Conservation (phyloP, 192 early-diverging fungal genomes). For the Chytriomyces sp. region DNA sequence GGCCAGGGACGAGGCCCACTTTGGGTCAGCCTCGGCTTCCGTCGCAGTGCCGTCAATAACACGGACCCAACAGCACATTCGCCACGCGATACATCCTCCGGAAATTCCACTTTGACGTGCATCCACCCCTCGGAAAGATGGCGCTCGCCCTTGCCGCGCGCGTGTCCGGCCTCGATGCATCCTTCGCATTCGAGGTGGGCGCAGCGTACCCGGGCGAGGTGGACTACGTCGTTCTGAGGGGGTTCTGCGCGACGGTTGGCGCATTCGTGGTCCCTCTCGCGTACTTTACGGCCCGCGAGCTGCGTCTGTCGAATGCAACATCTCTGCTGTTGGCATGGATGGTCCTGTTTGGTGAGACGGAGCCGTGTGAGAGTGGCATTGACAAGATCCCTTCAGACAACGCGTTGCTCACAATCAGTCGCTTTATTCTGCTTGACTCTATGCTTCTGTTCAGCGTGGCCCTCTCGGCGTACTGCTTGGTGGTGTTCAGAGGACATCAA, state of each 20-base stretch:
- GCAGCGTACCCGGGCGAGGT: slow-evolving; percentile 86
- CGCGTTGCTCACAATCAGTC: slow-evolving; percentile 80
- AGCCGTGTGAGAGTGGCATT: too few relatives aligned
- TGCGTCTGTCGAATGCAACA: slow-evolving; percentile 77
- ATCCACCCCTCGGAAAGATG: slow-evolving; percentile 92
- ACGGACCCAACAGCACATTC: too few relatives aligned
- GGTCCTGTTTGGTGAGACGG: slow-evolving; percentile 85
- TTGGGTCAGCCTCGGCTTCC: too few relatives aligned
- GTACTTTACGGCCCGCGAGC: slow-evolving; percentile 82
- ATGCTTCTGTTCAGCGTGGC: slow-evolving; percentile 90
- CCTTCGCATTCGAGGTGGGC: slow-evolving; percentile 91
- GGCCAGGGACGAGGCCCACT: too few relatives aligned
- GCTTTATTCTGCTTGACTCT: slow-evolving; percentile 89
- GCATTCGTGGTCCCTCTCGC: slow-evolving; percentile 72
- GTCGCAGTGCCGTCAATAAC: too few relatives aligned
- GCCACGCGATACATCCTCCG: slow-evolving; percentile 84
- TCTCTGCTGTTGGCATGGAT: slow-evolving; percentile 72
- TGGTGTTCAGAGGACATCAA: slow-evolving; percentile 74
- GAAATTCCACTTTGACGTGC: slow-evolving; percentile 93
- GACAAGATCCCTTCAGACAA: slow-evolving; percentile 75
- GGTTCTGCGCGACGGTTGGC: slow-evolving; percentile 77
- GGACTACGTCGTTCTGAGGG: slow-evolving; percentile 81
- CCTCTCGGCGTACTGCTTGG: slow-evolving; percentile 76
- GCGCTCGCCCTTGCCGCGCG: slow-evolving; percentile 80
- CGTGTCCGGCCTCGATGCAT: slow-evolving; percentile 86